Percentiles rank a stretch among this genome's conserved stretches.
Conservation (phyloP, 192 early-diverging fungal genomes). For the Entomortierella chlamydospora region DNA sequence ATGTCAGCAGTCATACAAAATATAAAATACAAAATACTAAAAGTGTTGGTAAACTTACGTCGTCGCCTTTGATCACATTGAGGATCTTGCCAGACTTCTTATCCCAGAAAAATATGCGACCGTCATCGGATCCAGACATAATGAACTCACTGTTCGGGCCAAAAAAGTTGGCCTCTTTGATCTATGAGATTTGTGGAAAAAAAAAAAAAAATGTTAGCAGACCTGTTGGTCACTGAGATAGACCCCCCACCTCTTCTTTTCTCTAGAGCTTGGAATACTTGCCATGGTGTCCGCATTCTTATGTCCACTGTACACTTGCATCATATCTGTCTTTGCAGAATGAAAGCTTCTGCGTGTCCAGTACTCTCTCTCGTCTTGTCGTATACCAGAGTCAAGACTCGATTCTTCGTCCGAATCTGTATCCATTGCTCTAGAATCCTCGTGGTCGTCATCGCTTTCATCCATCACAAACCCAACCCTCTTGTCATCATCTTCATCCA, state of each 20-base stretch:
- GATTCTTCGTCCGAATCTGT: constrained; percentile 19
- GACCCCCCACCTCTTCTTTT: no score
- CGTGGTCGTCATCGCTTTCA: constrained; percentile 21
- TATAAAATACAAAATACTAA: neutral
- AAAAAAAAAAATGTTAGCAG: neutral
- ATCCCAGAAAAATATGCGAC: constrained; percentile 76
- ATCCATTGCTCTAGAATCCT: constrained; percentile 15
- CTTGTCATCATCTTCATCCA: neutral
- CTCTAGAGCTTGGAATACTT: neutral
- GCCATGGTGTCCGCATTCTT: constrained; percentile 56
- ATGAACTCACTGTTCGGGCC: constrained; percentile 74
- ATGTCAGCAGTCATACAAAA: constrained; percentile 10
- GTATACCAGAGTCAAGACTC: neutral
- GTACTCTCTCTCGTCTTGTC: constrained; percentile 20
- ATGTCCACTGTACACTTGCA: constrained; percentile 51
- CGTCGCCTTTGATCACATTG: constrained; percentile 76
- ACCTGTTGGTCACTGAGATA: no score
- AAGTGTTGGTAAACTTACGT: constrained; percentile 6
- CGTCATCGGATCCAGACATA: constrained; percentile 84
- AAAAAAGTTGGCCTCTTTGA: constrained; percentile 83
- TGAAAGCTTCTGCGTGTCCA: constrained; percentile 20
- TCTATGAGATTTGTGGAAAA: constrained; percentile 44
- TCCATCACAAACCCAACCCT: constrained; percentile 14
- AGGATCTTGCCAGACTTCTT: constrained; percentile 66
- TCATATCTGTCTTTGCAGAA: constrained; percentile 39